Conservation (phyloP, 306 rosid species). For the Astragalus membranaceus region DNA sequence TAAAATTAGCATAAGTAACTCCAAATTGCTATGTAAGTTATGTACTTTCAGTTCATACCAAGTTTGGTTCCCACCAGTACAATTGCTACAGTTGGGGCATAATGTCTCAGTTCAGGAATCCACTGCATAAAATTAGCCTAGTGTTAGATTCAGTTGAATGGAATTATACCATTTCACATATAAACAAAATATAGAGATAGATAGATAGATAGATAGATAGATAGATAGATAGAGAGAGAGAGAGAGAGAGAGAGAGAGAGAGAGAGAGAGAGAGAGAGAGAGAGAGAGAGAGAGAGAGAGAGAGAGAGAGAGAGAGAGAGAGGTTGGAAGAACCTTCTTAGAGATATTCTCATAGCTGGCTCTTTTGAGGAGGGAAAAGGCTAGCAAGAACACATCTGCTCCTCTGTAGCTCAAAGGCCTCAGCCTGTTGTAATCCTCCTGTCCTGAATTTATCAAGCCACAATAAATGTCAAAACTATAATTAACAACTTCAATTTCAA, state of each 20-base stretch:
- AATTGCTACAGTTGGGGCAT: constrained; percentile 68
- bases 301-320: no score
- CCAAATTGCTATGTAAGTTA: neutral
- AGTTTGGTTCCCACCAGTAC: constrained; percentile 56
- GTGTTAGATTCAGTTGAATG: constrained; percentile 8
- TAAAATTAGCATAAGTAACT: no score
- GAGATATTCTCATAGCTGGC: constrained; percentile 92
- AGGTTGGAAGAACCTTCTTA: no score
- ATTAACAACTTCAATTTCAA: no score
- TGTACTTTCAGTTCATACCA: constrained; percentile 23
- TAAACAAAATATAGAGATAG: neutral
- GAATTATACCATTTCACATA: neutral
- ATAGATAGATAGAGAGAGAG: no score
- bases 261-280: no score
- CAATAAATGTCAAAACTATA: neutral
- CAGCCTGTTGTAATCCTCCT: constrained; percentile 89
- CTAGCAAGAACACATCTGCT: constrained; percentile 88
- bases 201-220: no score
- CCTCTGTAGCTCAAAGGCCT: constrained; percentile 97
- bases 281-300: no score
- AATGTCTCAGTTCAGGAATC: constrained; percentile 79
- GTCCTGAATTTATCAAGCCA: constrained; percentile 47
- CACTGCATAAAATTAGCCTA: constrained; percentile 42
- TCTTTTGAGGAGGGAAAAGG: constrained; percentile 88
- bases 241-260: no score